phyloP scores from a whole-genome alignment of 345 rosid species.

The Salix suchowensis region DNA sequence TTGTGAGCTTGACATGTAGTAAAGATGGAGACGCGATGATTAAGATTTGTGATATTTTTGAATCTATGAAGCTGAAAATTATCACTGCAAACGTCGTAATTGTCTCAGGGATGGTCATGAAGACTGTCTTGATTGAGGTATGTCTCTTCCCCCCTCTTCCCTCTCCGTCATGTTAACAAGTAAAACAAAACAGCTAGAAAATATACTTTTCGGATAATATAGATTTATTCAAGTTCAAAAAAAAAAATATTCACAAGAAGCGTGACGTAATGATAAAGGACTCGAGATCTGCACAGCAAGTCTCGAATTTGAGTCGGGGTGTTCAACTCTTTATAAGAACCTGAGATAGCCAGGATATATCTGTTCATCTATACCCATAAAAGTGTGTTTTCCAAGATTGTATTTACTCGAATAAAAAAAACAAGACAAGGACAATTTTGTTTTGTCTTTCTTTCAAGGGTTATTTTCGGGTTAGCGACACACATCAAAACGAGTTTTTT shows the following conservation, averaged over 20 bases:
- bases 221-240: too few species aligned
- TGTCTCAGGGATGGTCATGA: slow-evolving; percentile 65
- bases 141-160: slow-evolving; percentile 2
- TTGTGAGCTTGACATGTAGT: slow-evolving; percentile 78
- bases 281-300: too few species aligned
- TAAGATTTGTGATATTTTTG: slow-evolving; percentile 73
- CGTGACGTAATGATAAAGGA: too few species aligned
- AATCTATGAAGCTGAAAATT: slow-evolving; percentile 71
- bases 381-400: accelerated
- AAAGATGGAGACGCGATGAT: slow-evolving; percentile 80
- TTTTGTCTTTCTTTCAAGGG: too few species aligned
- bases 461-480: too few species aligned
- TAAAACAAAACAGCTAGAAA: neutral
- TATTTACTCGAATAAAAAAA: too few species aligned
- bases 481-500: too few species aligned
- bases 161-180: neutral
- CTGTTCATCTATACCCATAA: accelerated
- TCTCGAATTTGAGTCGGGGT: accelerated
- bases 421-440: too few species aligned
- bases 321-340: too few species aligned
- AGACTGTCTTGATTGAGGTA: slow-evolving; percentile 85
- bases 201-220: too few species aligned
- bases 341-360: accelerated
- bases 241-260: too few species aligned
- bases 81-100: slow-evolving; percentile 65